A percentile compares a stretch with the other conserved stretches of the same genome.
phyloP scores from a whole-genome alignment of 2,329 filamentous ascomycete species.

The Colletotrichum ledebouriae region DNA sequence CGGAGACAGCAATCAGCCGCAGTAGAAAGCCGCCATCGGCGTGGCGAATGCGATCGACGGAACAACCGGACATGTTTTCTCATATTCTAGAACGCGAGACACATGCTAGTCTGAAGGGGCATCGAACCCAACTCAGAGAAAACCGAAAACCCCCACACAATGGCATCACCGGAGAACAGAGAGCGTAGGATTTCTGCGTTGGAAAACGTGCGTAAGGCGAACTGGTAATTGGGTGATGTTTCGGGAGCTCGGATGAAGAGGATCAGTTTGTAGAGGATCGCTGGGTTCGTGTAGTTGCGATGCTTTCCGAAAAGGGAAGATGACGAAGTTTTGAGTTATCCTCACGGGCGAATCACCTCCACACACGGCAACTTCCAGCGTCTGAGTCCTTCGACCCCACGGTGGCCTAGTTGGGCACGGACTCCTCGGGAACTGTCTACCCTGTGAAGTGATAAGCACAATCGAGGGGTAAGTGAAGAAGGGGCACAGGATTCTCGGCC shows the following conservation, averaged over 20 bases:
- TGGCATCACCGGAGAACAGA: too few relatives aligned
- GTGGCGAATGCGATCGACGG: too few relatives aligned
- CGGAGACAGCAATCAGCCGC: too few relatives aligned
- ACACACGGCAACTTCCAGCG: background rate
- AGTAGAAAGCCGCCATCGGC: too few relatives aligned
- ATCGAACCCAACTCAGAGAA: too few relatives aligned
- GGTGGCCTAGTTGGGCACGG: background rate
- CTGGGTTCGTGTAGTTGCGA: background rate
- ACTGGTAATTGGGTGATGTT: constrained; percentile 1
- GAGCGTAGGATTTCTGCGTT: background rate
- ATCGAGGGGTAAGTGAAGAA: background rate
- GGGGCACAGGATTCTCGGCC: constrained; percentile 22
- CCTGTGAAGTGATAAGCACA: background rate
- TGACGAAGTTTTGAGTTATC: background rate
- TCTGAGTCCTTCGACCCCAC: background rate
- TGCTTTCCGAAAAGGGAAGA: background rate
- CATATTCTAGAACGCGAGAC: too few relatives aligned
- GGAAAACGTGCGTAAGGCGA: background rate
- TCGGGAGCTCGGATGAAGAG: constrained; percentile 11
- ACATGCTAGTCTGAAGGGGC: too few relatives aligned
- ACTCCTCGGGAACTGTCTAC: background rate
- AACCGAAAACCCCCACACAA: too few relatives aligned
- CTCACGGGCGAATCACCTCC: background rate
- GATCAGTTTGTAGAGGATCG: constrained; percentile 4
- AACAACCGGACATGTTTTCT: too few relatives aligned